phyloP scores from a whole-genome alignment of 2,329 filamentous ascomycete genomes.

The Neonectria hederae region DNA sequence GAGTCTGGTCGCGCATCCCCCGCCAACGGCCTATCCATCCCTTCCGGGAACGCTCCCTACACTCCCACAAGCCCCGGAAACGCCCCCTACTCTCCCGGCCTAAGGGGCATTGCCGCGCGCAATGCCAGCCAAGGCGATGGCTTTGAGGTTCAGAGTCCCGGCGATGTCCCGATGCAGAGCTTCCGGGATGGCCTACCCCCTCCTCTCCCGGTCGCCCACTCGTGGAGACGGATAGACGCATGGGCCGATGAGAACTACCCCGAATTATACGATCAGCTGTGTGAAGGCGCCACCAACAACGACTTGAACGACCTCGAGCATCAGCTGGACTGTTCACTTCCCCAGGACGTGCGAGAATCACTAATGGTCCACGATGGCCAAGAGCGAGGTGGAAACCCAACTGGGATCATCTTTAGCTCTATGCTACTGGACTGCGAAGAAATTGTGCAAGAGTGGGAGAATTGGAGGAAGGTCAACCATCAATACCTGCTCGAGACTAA shows the following conservation, averaged over 20 bases:
- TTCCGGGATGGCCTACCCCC: slow-evolving; percentile 93
- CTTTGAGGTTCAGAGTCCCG: slow-evolving; percentile 75
- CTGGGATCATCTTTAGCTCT: slow-evolving; percentile 89
- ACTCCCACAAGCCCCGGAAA: slow-evolving; percentile 63
- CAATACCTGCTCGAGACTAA: slow-evolving; percentile 77
- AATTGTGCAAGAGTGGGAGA: slow-evolving; percentile 96
- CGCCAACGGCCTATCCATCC: slow-evolving; percentile 48
- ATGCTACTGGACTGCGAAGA: slow-evolving; percentile 99
- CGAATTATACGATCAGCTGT: slow-evolving; percentile 91
- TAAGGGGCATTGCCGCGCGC: slow-evolving; percentile 80
- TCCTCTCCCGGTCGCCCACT: slow-evolving; percentile 85
- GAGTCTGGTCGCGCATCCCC: slow-evolving; percentile 68
- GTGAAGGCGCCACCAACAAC: slow-evolving; percentile 91
- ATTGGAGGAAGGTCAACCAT: slow-evolving; percentile 93
- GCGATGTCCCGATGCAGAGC: slow-evolving; percentile 95
- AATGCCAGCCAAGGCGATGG: slow-evolving; percentile 70
- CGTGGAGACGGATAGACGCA: slow-evolving; percentile 91
- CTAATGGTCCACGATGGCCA: slow-evolving; percentile 94
- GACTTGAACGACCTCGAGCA: slow-evolving; percentile 98
- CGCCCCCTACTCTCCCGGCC: slow-evolving; percentile 88
- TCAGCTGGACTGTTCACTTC: slow-evolving; percentile 91
- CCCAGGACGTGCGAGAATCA: slow-evolving; percentile 92
- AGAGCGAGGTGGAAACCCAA: slow-evolving; percentile 89
- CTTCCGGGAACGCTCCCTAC: slow-evolving; percentile 55
- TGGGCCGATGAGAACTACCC: slow-evolving; percentile 97